These are phyloP conservation scores for Malus sieversii DNA, from an alignment of 306 rosid genomes.

Conservation along the genomic window DNA sequence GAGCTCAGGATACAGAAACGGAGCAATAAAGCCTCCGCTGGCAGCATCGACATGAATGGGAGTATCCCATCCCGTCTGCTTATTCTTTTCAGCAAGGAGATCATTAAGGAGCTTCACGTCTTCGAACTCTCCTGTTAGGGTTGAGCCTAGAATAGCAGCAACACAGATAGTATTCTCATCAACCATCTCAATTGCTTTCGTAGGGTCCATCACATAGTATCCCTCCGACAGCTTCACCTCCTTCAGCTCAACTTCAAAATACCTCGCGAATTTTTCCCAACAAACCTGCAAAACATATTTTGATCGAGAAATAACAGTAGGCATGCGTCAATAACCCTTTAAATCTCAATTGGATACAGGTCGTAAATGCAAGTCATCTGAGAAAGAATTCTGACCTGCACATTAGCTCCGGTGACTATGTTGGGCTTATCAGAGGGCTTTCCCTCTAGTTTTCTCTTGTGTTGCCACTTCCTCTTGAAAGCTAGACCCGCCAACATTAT, in stretches of 20 bases:
- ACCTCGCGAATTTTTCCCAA: conserved; percentile 94
- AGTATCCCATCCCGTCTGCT: conserved; percentile 66
- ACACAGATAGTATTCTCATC: conserved; percentile 97
- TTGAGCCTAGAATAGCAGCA: conserved; percentile 89
- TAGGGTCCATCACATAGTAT: conserved; percentile 84
- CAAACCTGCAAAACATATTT: conserved; percentile 53
- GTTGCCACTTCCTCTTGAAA: conserved; percentile 85
- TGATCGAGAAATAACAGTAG: not conserved
- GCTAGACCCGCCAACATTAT: conserved; percentile 93
- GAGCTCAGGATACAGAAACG: conserved; percentile 63
- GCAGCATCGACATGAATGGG: conserved; percentile 85
- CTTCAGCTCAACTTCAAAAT: conserved; percentile 93
- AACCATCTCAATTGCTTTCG: conserved; percentile 76
- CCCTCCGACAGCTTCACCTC: conserved; percentile 80
- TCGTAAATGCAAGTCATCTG: not conserved
- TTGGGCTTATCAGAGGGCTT: conserved; percentile 77
- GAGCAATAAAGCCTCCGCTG: conserved; percentile 85
- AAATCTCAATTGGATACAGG: not conserved
- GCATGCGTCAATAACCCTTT: not conserved
- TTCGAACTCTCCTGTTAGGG: conserved; percentile 85
- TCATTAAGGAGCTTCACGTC: conserved; percentile 74
- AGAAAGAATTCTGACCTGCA: conserved; percentile 42
- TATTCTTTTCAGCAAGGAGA: conserved; percentile 57
- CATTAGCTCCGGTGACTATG: conserved; percentile 92
- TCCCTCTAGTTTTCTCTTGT: conserved; percentile 58